Evolutionary conservation across 1,284 basidiomycete genomes (phyloP).

Genomic region (Fistulinella cinereoalba): DNA sequence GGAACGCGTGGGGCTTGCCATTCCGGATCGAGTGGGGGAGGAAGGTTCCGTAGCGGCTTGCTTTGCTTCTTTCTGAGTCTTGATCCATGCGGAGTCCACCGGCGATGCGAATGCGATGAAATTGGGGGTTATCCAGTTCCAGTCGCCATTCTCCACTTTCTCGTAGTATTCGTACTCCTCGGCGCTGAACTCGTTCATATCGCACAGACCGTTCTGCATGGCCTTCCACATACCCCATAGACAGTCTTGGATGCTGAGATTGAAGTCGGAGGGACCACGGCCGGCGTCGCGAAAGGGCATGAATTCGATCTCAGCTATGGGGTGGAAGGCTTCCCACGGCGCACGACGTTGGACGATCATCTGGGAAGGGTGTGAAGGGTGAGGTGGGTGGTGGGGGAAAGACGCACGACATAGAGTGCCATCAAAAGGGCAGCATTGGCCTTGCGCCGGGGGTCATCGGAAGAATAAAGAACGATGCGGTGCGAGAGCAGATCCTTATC

Average conservation of each 20-base stretch:
- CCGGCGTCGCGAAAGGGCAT: conserved; percentile 97
- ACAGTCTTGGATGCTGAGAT: conserved; percentile 89
- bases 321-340: conserved; percentile 95
- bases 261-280: conserved; percentile 89
- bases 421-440: conserved; percentile 93
- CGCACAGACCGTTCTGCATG: conserved; percentile 83
- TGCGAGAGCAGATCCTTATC: conserved; percentile 66
- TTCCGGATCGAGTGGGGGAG: conserved; percentile 31
- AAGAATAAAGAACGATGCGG: conserved; percentile 87
- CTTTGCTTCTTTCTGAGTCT: conserved; percentile 62
- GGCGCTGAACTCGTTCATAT: conserved; percentile 88
- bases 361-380: conserved; percentile 42
- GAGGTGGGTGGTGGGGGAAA: conserved; percentile 19
- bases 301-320: conserved; percentile 87
- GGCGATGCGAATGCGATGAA: conserved; percentile 98
- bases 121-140: conserved; percentile 93
- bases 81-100: conserved; percentile 75
- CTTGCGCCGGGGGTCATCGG: conserved; percentile 80
- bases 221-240: conserved; percentile 96
- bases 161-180: conserved; percentile 94
- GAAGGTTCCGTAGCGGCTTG: conserved; percentile 48
- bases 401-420: conserved; percentile 81
- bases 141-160: conserved; percentile 95
- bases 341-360: conserved; percentile 90
- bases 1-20: conserved; percentile 24